Evolutionary conservation across 129 eudicot genomes (phyloP), one percentile per base, ranked within the genome.

Genomic region (Ambrosia artemisiifolia): DNA sequence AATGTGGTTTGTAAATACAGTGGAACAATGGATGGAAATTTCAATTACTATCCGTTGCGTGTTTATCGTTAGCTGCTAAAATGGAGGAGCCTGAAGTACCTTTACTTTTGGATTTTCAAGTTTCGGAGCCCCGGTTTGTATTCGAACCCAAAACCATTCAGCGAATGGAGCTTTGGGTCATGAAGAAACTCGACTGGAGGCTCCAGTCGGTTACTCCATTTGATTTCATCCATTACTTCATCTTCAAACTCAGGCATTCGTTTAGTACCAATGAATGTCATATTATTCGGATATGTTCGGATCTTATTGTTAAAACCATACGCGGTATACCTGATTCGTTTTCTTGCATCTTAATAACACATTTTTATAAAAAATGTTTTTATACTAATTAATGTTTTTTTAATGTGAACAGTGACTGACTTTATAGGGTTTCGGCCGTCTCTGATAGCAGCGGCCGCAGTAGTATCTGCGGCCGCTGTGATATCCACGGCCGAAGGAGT

Each of bases 101-200:
- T 0, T 56, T 79, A 46, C 80, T 87, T 2, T 18, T 79, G 12
- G 93, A 87, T 73, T 74, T 87, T 38, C 93, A 87, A 74, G 60
- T 79, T 53, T 65, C 70, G 63, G 83, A 64, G 70, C 79, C 79
- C 70, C 71, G 67, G 1, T 79, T 68, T 16, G 49, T 87, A 8
- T 87, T 87, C 48, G 89, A 79, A 54, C 79, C 89, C 36, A 67
- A 82, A 77, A 61, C 85, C 8, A 53, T 84, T 20, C 85, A 74
- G 69, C 77, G 83, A 63, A 87, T 87, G 93, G 93, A 87, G 84
- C 85, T 87, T 67, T 48, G 49, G 64, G 85, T 87, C 3, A 73
- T 87, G 87, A 73, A 85, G 1, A 67, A 70, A 9, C 89, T 87
- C 67, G 44, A 82, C 9, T 87, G 87, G 87, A 76, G 81, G 42